Evolutionary conservation across 345 rosid species (phyloP), one percentile per base, ranked within the genome.

Genomic region (Conringia planisiliqua): DNA sequence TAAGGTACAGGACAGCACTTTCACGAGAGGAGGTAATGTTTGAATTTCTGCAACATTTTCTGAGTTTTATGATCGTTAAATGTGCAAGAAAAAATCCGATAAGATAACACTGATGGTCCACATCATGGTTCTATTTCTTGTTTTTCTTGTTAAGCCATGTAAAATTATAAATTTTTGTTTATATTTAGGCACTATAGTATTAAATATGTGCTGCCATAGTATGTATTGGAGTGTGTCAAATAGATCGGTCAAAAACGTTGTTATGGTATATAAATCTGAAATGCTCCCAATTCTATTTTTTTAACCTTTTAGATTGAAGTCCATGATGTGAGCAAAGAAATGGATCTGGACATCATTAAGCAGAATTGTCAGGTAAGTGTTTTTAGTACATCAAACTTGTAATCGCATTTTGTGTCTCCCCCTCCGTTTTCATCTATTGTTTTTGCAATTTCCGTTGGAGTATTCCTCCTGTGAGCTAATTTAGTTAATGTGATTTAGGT

Each of bases 331-430:
- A 90, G 97, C 82, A 96, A 87, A 85, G 99, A 96, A 89, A 96
- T 96, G 98, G 99, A 96, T 81, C 82, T 96, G 72, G 99, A 96
- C 83, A 90, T 96, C 74, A 90, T 92, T 76, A 96, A 87, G 86
- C 99, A 92, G 85, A 88, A 96, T 68, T 85, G 93, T 80, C 96
- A 90, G 99, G 99, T 95, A 70, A 68, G 81, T 75, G 62, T 70
- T 33, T 70, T 52, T 12, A 17, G 48, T 48, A 68, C 36, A 43
- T 29, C 24, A 58, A 61, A 73, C 39, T 11, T 72, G 60, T 59
- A 36, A 20, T 68, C 58, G 68, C 35, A 57, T 50, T 29, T 29
- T 1, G 16, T 5, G 4, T 33, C 44, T 72, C 52, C 9, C 38
- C 11, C 14, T 29, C 38, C 43, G 12, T 52, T 72, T 72, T 30